Percentiles rank a stretch among this genome's conserved stretches.
Conservation (phyloP, 2,329 filamentous ascomycete genomes). For the Monosporascus cannonballus region DNA sequence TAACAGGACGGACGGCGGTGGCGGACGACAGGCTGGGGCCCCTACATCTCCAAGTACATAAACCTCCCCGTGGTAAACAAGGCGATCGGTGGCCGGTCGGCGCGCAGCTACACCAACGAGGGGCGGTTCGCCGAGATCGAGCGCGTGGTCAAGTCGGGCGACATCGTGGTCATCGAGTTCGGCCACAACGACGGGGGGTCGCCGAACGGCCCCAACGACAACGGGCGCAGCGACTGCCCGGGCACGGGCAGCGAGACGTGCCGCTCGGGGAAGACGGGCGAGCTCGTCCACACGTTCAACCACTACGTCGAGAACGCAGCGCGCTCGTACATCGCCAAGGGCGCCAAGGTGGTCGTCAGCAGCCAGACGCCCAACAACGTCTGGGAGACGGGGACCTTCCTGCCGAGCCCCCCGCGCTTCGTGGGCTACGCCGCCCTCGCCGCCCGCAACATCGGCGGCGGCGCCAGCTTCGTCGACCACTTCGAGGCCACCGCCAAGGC, state of each 20-base stretch:
- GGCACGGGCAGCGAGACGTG: constrained; percentile 48
- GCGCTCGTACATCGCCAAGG: constrained; percentile 38
- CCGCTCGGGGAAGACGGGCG: constrained; percentile 26
- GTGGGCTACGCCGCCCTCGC: constrained; percentile 39
- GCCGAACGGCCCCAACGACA: constrained; percentile 42
- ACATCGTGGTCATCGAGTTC: constrained; percentile 64
- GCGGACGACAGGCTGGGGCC: constrained; percentile 40
- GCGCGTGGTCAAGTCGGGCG: constrained; percentile 41
- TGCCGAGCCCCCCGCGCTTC: constrained; percentile 44
- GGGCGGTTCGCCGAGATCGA: constrained; percentile 53
- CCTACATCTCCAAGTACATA: constrained; percentile 46
- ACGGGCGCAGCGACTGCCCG: constrained; percentile 53
- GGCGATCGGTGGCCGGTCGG: constrained; percentile 56
- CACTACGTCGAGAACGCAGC: constrained; percentile 22
- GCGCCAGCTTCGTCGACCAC: constrained; percentile 50
- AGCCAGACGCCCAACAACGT: constrained; percentile 56
- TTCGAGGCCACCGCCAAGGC: constrained; percentile 45
- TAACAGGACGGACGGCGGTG: too few species aligned
- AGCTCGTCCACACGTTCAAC: constrained; percentile 25
- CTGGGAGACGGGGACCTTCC: constrained; percentile 50
- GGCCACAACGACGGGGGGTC: constrained; percentile 65
- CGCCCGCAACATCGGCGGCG: constrained; percentile 10
- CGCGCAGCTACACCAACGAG: constrained; percentile 56
- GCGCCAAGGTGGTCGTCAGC: constrained; percentile 54
- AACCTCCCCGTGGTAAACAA: constrained; percentile 48